A percentile compares a stretch with the other conserved stretches of the same genome.
Conservation (phyloP, 2,329 filamentous ascomycete species). For the Claviceps sp. region DNA sequence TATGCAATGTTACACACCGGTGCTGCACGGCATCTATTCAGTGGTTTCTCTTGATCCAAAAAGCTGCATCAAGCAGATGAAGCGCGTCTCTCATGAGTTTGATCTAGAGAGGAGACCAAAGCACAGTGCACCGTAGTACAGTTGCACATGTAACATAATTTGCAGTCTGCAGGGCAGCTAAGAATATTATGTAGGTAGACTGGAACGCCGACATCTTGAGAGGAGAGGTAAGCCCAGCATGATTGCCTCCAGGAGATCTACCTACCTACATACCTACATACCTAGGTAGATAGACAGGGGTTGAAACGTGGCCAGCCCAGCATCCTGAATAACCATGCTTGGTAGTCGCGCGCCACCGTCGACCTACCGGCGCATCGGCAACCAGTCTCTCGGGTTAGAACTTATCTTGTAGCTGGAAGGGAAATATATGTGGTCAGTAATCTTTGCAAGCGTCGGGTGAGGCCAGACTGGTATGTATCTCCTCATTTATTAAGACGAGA, state of each 20-base stretch:
- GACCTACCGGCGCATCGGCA: no score
- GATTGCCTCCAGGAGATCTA: no score
- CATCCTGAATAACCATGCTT: background rate
- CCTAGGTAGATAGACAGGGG: no score
- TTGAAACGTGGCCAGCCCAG: background rate
- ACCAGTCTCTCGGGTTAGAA: background rate
- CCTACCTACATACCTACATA: no score
- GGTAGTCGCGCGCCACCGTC: background rate
- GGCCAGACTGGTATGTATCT: background rate
- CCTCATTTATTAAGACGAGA: background rate
- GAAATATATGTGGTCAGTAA: background rate
- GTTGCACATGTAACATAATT: no score
- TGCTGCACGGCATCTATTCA: conserved; percentile 4
- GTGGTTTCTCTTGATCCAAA: background rate
- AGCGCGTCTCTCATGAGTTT: background rate
- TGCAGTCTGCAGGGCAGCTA: background rate
- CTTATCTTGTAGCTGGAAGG: background rate
- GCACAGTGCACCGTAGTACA: background rate
- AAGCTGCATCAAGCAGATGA: background rate
- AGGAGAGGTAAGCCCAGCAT: no score
- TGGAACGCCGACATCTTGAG: no score
- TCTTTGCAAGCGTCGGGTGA: background rate
- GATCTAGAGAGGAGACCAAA: background rate
- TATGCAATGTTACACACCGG: conserved; percentile 5
- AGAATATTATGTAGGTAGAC: background rate